A percentile compares a stretch with the other conserved stretches of the same genome.
Evolutionary conservation across 805 yeast genomes (phyloP).

Genomic region (Candida glaebosa): DNA sequence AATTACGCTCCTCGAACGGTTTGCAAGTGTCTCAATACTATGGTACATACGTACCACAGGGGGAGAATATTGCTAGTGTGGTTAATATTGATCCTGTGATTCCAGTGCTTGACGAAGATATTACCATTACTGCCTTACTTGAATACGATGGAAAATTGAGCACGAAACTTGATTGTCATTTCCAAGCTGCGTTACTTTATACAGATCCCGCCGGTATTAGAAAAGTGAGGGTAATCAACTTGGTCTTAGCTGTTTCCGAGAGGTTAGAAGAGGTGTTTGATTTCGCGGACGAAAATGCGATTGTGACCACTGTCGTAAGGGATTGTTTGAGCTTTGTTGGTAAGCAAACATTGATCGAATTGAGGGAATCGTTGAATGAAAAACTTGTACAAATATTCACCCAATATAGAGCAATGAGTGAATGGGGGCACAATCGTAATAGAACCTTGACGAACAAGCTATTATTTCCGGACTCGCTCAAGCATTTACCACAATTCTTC

Average conservation of each 20-base stretch:
- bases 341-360: slow-evolving; percentile 33
- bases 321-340: slow-evolving; percentile 41
- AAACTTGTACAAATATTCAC: slow-evolving; percentile 45
- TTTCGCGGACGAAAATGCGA: slow-evolving; percentile 65
- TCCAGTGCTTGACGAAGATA: slow-evolving; percentile 62
- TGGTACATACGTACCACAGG: slow-evolving; percentile 42
- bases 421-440: slow-evolving; percentile 33
- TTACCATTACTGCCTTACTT: slow-evolving; percentile 67
- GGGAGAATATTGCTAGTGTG: slow-evolving; percentile 21
- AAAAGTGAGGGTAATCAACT: slow-evolving; percentile 82
- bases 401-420: slow-evolving; percentile 49
- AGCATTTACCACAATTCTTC: slow-evolving; percentile 63
- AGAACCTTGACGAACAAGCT: slow-evolving; percentile 51
- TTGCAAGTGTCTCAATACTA: slow-evolving; percentile 75
- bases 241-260: slow-evolving; percentile 77
- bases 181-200: slow-evolving; percentile 86
- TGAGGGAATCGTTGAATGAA: slow-evolving; percentile 36
- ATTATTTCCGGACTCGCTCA: slow-evolving; percentile 77
- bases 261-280: slow-evolving; percentile 70
- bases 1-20: slow-evolving; percentile 85
- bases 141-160: slow-evolving; percentile 73
- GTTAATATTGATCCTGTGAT: slow-evolving; percentile 61
- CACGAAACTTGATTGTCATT: slow-evolving; percentile 73
- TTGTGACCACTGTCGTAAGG: slow-evolving; percentile 36
- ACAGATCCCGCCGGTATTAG: slow-evolving; percentile 75